These are phyloP conservation scores for Limnanthes douglasii DNA, from an alignment of 345 rosid genomes.

Conservation along the genomic window DNA sequence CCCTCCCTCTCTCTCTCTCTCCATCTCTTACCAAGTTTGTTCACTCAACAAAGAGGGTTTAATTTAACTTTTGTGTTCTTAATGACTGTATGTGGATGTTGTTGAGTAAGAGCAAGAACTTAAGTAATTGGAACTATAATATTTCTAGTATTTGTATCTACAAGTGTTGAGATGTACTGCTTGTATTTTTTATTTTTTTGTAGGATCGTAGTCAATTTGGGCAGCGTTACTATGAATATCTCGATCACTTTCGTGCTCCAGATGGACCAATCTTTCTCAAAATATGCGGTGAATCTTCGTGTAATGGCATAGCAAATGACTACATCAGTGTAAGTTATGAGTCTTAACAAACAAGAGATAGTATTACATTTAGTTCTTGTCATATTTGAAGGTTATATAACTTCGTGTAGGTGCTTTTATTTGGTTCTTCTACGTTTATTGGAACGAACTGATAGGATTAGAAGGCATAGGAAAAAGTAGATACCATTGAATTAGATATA, in stretches of 20 bases:
- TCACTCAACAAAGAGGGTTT: background rate
- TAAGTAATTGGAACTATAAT: too few species aligned
- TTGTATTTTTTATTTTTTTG: background rate
- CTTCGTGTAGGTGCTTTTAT: too few species aligned
- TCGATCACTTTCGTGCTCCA: conserved; percentile 44
- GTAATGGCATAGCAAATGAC: conserved; percentile 68
- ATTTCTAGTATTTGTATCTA: too few species aligned
- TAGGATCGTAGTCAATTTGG: conserved; percentile 60
- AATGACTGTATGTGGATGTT: too few species aligned
- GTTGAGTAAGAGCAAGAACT: too few species aligned
- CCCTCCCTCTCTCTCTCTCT: conserved; percentile 1
- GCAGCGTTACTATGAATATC: conserved; percentile 76
- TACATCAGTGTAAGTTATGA: conserved; percentile 41
- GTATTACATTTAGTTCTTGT: background rate
- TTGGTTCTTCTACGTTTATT: too few species aligned
- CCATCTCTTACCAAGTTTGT: background rate
- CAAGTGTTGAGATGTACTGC: too few species aligned
- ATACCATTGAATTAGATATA: too few species aligned
- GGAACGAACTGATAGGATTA: too few species aligned
- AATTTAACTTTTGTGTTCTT: background rate
- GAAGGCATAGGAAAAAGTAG: too few species aligned
- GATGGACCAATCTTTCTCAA: conserved; percentile 74
- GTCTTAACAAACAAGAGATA: too few species aligned
- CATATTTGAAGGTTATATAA: too few species aligned
- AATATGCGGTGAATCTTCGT: conserved; percentile 73